Base-by-base conservation (phyloP, 768 basidiomycete genomes). In the Amanita polypyramis region DNA sequence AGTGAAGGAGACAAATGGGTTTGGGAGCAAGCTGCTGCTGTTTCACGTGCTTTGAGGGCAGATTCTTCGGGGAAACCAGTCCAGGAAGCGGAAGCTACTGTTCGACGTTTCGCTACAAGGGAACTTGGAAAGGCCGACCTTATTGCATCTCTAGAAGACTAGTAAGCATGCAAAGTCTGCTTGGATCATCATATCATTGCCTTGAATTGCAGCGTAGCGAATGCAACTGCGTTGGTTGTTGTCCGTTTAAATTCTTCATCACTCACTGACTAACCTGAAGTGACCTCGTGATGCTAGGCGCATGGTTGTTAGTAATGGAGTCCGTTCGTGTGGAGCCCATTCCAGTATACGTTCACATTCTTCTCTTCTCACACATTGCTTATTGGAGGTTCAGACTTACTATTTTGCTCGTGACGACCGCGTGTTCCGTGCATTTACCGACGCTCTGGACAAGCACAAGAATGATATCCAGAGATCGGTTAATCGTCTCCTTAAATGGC, bases 391-490 rank as follows among this genome's bases (percentile, higher is more conserved):
- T 27, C 44, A 90, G 88, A 75, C 80, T n/a, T 93, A 86, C 53
- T 91, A 85, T 57, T 98, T 98, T 58, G 95, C 94, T 37, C 77
- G 95, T 17, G 95, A 98, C 62, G 85, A 91, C 52, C 79, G 94
- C 30, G 80, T 88, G 11, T 86, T 84, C 63, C 81, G 74, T 53
- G 76, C 80, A 2, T 86, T 91, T 50, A 65, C 67, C 4, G 75
- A 81, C 20, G 64, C 70, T 29, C 54, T 74, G 19, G 66, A 72
- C 33, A 58, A 59, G 23, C 65, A 76, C 56, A 71, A 70, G 55
- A 58, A 55, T 47, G 65, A 67, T 9, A 76, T 82, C 35, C 69
- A 74, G 34, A 68, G 63, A 36, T 66, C 67, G 27, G 62, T 78
- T 17, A 73, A 67, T 47, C 73, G 75, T 23, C 73, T 79, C 32